phyloP scores from a whole-genome alignment of 306 rosid species.

The Argentina anserina region DNA sequence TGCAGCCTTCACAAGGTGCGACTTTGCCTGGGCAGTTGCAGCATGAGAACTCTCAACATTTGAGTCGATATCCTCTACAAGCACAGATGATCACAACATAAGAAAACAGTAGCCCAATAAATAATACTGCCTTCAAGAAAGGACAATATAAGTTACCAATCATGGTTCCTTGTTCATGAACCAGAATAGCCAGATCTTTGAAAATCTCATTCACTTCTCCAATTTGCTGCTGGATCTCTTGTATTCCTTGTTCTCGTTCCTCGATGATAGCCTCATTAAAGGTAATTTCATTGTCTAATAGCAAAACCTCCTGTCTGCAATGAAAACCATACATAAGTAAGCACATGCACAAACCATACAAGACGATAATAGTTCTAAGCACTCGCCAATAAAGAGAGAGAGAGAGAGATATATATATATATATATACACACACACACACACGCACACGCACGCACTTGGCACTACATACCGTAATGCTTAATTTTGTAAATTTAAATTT shows the following conservation, averaged over 20 bases:
- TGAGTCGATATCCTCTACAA: slow-evolving; percentile 80
- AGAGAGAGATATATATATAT: no score
- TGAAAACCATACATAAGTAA: slow-evolving; percentile 25
- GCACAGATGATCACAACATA: slow-evolving; percentile 18
- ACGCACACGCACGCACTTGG: no score
- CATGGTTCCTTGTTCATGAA: slow-evolving; percentile 91
- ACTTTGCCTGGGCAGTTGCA: slow-evolving; percentile 66
- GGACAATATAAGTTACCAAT: slow-evolving; percentile 48
- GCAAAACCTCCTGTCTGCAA: slow-evolving; percentile 81
- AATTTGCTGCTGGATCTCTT: slow-evolving; percentile 92
- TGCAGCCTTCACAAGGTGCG: slow-evolving; percentile 80
- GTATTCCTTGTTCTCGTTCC: slow-evolving; percentile 97
- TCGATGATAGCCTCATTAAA: slow-evolving; percentile 96
- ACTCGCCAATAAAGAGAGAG: not conserved
- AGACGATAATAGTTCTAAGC: not conserved
- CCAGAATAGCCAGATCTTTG: slow-evolving; percentile 92
- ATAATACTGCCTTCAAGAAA: slow-evolving; percentile 9
- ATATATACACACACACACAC: no score
- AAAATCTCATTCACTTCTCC: slow-evolving; percentile 95
- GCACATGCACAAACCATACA: not conserved
- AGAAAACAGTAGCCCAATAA: slow-evolving; percentile 25
- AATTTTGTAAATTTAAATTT: not conserved
- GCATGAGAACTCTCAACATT: slow-evolving; percentile 74
- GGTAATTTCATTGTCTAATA: slow-evolving; percentile 79
- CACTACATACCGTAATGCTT: not conserved